phyloP scores from a whole-genome alignment of 1,139 yeast species.

The Diutina ranongensis region DNA sequence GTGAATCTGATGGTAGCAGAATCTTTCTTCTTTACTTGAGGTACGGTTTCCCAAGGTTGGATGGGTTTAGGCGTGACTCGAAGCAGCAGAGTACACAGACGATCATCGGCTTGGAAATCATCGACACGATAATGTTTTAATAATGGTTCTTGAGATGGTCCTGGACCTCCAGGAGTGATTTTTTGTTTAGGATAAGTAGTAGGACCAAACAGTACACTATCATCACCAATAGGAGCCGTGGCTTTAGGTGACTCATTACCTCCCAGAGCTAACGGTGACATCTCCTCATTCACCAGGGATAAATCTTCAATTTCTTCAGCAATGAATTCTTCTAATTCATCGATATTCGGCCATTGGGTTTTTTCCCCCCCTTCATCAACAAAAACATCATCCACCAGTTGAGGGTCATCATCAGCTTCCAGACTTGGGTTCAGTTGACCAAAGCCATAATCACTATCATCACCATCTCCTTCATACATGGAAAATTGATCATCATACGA shows the following conservation, averaged over 20 bases:
- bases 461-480: neutral
- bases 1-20: slow-evolving; percentile 49
- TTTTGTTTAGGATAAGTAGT: neutral
- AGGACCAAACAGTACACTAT: slow-evolving; percentile 8
- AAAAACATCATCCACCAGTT: slow-evolving; percentile 71
- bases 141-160: slow-evolving; percentile 14
- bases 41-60: slow-evolving; percentile 54
- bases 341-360: slow-evolving; percentile 8
- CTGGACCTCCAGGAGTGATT: neutral
- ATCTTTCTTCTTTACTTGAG: slow-evolving; percentile 11
- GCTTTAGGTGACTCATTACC: slow-evolving; percentile 8
- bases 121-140: slow-evolving; percentile 37
- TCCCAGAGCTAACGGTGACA: slow-evolving; percentile 4
- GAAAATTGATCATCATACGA: neutral
- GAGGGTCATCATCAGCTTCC: slow-evolving; percentile 58
- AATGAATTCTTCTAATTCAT: slow-evolving; percentile 11
- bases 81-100: slow-evolving; percentile 17
- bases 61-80: slow-evolving; percentile 43
- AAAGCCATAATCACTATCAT: slow-evolving; percentile 12
- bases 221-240: slow-evolving; percentile 8
- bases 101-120: slow-evolving; percentile 49
- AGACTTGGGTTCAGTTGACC: slow-evolving; percentile 62
- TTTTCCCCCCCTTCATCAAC: slow-evolving; percentile 9
- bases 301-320: slow-evolving; percentile 11
- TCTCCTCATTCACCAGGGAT: slow-evolving; percentile 10